phyloP scores from a whole-genome alignment of 2,329 filamentous ascomycete genomes.

The Aspergillus intermedius region DNA sequence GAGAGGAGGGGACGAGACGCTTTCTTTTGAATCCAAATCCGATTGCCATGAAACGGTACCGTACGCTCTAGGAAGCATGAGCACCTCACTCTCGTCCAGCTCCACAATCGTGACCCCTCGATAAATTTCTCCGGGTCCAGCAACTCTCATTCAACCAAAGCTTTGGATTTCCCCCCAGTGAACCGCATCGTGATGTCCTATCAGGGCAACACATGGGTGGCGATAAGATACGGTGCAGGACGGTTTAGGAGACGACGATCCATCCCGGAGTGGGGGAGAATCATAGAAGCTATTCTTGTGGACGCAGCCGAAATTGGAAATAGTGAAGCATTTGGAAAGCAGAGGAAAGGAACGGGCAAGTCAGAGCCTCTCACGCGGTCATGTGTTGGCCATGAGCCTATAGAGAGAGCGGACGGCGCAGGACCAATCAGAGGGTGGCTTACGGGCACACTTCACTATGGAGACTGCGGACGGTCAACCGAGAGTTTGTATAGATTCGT shows the following conservation, averaged over 20 bases:
- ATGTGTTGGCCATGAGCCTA: constrained; percentile 2
- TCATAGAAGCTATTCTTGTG: constrained; percentile 1
- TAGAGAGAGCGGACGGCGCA: not conserved
- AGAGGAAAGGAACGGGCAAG: not conserved
- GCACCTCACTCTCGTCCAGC: not conserved
- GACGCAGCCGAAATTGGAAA: constrained; percentile 4
- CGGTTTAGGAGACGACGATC: not conserved
- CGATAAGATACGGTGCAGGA: constrained; percentile 6
- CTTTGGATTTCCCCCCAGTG: not conserved
- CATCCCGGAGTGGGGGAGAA: not conserved
- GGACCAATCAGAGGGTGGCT: constrained; percentile 12
- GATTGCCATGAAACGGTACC: too few relatives aligned
- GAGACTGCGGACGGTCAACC: not conserved
- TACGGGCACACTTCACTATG: constrained; percentile 14
- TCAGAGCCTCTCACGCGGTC: not conserved
- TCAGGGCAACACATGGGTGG: constrained; percentile 30
- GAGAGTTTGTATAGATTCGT: not conserved
- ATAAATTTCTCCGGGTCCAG: not conserved
- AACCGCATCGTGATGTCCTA: constrained; percentile 18
- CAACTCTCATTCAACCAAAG: constrained; percentile 2
- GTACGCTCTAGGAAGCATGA: not conserved
- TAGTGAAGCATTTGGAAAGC: constrained; percentile 2
- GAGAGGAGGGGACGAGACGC: not conserved
- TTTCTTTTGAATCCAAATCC: constrained; percentile 15
- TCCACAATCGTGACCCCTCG: constrained; percentile 14